These are phyloP conservation scores for Oryza meyeriana DNA, from an alignment of 176 grass and related monocot genomes.

Conservation along the genomic window DNA sequence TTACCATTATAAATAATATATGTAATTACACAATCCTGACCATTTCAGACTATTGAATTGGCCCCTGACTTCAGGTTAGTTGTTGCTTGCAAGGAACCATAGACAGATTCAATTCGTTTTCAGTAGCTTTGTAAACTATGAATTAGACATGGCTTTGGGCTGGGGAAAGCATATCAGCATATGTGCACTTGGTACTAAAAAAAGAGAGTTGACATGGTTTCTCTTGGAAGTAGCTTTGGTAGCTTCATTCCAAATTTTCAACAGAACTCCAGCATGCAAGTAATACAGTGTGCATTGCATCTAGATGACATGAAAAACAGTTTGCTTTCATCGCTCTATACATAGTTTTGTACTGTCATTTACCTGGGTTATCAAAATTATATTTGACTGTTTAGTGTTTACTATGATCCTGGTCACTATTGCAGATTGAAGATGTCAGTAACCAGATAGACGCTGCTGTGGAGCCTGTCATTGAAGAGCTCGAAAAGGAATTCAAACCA, in stretches of 20 bases:
- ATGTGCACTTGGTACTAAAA: neutral
- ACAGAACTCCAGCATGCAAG: neutral
- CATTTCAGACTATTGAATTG: neutral
- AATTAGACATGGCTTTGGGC: neutral
- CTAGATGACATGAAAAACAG: neutral
- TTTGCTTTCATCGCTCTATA: neutral
- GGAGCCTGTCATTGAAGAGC: slow-evolving; percentile 53
- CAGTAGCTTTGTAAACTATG: neutral
- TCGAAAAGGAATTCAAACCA: slow-evolving; percentile 48
- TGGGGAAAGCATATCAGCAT: slow-evolving; percentile 26
- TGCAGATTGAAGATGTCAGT: slow-evolving; percentile 49
- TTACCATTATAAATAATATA: neutral
- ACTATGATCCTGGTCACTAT: neutral
- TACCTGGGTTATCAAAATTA: neutral
- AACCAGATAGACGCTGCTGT: slow-evolving; percentile 33
- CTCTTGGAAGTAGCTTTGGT: neutral
- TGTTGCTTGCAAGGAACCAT: slow-evolving; percentile 34
- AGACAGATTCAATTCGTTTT: neutral
- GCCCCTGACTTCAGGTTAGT: neutral
- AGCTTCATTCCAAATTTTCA: slow-evolving; percentile 2
- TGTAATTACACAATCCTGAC: neutral
- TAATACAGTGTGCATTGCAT: neutral
- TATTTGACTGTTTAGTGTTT: neutral
- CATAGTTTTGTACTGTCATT: neutral
- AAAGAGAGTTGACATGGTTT: neutral